phyloP scores from a whole-genome alignment of 805 yeast species.

The Saccharomycopsis malanga region DNA sequence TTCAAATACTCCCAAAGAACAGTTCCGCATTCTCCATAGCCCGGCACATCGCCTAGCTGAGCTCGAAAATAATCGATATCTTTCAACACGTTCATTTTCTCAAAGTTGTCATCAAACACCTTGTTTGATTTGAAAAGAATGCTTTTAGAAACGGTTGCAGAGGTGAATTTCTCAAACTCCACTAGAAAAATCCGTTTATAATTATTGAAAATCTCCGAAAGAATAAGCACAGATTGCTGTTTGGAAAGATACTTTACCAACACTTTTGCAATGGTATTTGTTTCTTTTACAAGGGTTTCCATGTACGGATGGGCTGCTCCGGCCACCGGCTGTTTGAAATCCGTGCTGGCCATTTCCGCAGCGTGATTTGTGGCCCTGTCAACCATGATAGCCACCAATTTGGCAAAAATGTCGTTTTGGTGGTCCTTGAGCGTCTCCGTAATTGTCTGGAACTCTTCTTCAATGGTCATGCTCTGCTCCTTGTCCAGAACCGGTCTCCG shows the following conservation, averaged over 20 bases:
- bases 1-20: constrained; percentile 56
- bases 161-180: constrained; percentile 39
- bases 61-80: constrained; percentile 61
- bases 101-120: constrained; percentile 42
- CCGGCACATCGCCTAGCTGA: constrained; percentile 50
- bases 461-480: constrained; percentile 24
- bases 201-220: constrained; percentile 36
- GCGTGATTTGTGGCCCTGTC: constrained; percentile 53
- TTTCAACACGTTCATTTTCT: constrained; percentile 46
- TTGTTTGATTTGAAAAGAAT: too few relatives aligned
- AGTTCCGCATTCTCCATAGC: constrained; percentile 56
- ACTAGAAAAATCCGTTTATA: constrained; percentile 51
- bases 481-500: background rate
- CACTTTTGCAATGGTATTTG: constrained; percentile 55
- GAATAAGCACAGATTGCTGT: constrained; percentile 35
- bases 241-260: constrained; percentile 51
- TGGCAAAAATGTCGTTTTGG: constrained; percentile 53
- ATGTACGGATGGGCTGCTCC: constrained; percentile 52
- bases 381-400: constrained; percentile 62
- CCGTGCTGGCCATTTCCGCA: constrained; percentile 36
- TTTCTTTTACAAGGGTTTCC: constrained; percentile 60
- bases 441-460: constrained; percentile 34
- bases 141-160: constrained; percentile 20
- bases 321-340: constrained; percentile 39
- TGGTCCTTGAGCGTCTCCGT: constrained; percentile 46